These are phyloP conservation scores for Bretziella fagacearum DNA, from an alignment of 2,329 filamentous ascomycete genomes.

Conservation along the genomic window DNA sequence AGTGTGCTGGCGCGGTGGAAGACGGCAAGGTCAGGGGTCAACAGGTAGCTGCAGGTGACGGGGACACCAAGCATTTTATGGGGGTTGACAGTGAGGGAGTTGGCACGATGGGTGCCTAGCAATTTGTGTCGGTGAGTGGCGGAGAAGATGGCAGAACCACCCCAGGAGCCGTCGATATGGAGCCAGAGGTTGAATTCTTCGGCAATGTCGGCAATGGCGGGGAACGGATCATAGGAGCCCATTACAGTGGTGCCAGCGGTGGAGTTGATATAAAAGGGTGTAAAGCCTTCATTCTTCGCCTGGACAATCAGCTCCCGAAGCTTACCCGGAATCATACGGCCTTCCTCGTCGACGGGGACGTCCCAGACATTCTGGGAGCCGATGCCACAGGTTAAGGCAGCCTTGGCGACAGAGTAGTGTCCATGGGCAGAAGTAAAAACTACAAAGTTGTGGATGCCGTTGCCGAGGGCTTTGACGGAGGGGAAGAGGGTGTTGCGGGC, in stretches of 20 bases:
- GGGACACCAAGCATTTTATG: slow-evolving; percentile 96
- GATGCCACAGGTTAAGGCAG: slow-evolving; percentile 76
- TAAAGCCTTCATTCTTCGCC: slow-evolving; percentile 50
- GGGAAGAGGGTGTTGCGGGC: slow-evolving; percentile 78
- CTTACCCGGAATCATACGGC: slow-evolving; percentile 51
- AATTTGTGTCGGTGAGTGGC: slow-evolving; percentile 46
- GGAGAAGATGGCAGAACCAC: slow-evolving; percentile 67
- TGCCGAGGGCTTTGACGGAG: slow-evolving; percentile 56
- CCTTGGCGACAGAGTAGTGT: slow-evolving; percentile 90
- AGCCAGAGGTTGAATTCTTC: slow-evolving; percentile 63
- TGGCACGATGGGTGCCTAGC: slow-evolving; percentile 52
- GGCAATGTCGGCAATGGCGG: slow-evolving; percentile 52
- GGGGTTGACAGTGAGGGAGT: slow-evolving; percentile 76
- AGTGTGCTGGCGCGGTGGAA: slow-evolving; percentile 78
- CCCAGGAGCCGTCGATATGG: slow-evolving; percentile 87
- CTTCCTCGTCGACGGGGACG: slow-evolving; percentile 55
- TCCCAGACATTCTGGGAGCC: slow-evolving; percentile 56
- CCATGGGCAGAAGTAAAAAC: slow-evolving; percentile 81
- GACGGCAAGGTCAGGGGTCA: slow-evolving; percentile 55
- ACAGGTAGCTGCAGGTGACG: slow-evolving; percentile 76
- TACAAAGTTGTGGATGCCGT: slow-evolving; percentile 48
- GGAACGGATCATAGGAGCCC: slow-evolving; percentile 73
- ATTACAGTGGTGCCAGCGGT: slow-evolving; percentile 90
- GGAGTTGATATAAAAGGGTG: slow-evolving; percentile 86
- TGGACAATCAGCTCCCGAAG: slow-evolving; percentile 46